Evolutionary conservation across 2,329 filamentous ascomycete species (phyloP), one percentile per base, ranked within the genome.

Genomic region (Parafenestella ontariensis): DNA sequence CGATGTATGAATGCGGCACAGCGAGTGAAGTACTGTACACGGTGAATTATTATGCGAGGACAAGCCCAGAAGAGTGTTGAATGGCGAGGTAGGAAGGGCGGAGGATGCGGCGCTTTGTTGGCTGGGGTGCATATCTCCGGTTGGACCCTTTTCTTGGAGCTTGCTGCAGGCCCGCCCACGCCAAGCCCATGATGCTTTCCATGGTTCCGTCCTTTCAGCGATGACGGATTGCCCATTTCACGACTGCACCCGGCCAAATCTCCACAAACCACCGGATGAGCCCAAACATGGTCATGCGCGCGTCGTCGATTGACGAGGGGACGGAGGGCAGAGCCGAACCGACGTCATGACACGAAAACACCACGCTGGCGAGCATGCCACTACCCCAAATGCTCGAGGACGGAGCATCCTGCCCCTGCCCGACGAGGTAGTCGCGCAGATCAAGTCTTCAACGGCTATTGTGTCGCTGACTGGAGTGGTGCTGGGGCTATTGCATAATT

Each of bases 391-490:
- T n/a, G 34, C 23, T 3, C 9, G 41, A 37, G 23, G n/a, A 11
- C 55, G 43, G 26, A 51, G 70, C 51, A 94, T 95, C 69, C 81
- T 82, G 61, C 86, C 82, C 46, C 82, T 96, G 55, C 89, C 92
- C 11, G 77, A 84, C 33, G 82, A 90, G 62, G 91, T 90, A 52
- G 82, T 87, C 65, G 85, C 89, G 43, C 91, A 92, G 72, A 89
- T 99, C 77, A 90, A 89, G 71, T 96, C 94, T 0, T 96, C 94
- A 0, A 86, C 87, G n/a, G 81, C 84, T 50, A 89, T 98, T 64
- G 89, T 87, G 1, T 89, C 87, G 40, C 80, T 98, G 28, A 89
- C 88, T 64, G 84, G 79, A 23, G 92, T 90, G 4, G 79, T 91
- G 13, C 79, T 86, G 50, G 90, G 89, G 41, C 82, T 98, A 9